Evolutionary conservation across 495 filamentous ascomycete genomes (phyloP).

Genomic region (Talaromyces adpressus): DNA sequence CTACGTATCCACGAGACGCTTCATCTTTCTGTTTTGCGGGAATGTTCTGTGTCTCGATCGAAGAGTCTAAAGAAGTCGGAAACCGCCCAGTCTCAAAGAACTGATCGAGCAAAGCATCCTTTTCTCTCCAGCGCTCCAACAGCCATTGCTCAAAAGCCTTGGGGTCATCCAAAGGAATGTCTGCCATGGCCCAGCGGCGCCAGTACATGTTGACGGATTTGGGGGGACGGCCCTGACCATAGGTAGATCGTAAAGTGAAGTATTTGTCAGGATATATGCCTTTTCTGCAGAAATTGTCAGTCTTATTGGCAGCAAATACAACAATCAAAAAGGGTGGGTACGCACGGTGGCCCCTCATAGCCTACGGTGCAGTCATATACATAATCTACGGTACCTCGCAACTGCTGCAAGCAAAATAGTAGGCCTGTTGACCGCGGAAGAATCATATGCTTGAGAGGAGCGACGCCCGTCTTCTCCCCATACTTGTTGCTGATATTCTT

Average conservation of each 20-base stretch:
- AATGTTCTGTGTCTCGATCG: slow-evolving; percentile 30
- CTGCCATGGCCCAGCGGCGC: slow-evolving; percentile 50
- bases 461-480: slow-evolving; percentile 46
- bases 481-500: slow-evolving; percentile 46
- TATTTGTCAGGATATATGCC: slow-evolving; percentile 58
- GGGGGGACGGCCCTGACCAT: slow-evolving; percentile 57
- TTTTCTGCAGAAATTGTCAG: slow-evolving; percentile 26
- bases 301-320: background rate
- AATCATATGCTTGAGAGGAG: slow-evolving; percentile 47
- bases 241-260: slow-evolving; percentile 58
- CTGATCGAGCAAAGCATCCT: slow-evolving; percentile 53
- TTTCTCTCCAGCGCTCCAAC: slow-evolving; percentile 52
- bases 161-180: slow-evolving; percentile 53
- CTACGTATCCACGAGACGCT: slow-evolving; percentile 45
- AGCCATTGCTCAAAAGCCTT: slow-evolving; percentile 54
- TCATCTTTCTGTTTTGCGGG: slow-evolving; percentile 24
- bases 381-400: slow-evolving; percentile 54
- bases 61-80: slow-evolving; percentile 47
- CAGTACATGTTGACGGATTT: slow-evolving; percentile 68
- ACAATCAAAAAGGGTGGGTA: slow-evolving; percentile 12
- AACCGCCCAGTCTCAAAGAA: slow-evolving; percentile 54
- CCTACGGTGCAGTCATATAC: slow-evolving; percentile 65
- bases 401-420: slow-evolving; percentile 55
- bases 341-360: slow-evolving; percentile 63
- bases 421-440: slow-evolving; percentile 59